A percentile compares a stretch with the other conserved stretches of the same genome.
Evolutionary conservation across 2,329 filamentous ascomycete species (phyloP).

Genomic region (Aspergillus novofumigatus): DNA sequence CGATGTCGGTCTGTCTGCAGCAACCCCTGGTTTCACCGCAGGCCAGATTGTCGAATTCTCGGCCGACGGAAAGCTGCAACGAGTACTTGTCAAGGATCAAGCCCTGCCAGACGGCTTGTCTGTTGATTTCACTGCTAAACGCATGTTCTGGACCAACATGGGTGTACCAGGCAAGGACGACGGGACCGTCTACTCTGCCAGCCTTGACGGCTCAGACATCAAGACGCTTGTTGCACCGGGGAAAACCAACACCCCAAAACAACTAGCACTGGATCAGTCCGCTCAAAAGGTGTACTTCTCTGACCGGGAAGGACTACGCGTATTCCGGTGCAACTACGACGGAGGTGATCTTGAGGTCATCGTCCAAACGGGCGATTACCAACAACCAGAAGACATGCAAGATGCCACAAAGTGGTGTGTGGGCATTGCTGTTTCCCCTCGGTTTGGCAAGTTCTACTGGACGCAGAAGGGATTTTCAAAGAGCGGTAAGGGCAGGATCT

Average conservation of each 20-base stretch:
- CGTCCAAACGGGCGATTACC: slow-evolving; percentile 33
- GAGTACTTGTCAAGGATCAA: slow-evolving; percentile 12
- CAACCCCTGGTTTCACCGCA: slow-evolving; percentile 6
- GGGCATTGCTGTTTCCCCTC: slow-evolving; percentile 48
- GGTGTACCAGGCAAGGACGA: slow-evolving; percentile 38
- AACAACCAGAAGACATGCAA: slow-evolving; percentile 22
- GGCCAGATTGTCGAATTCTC: slow-evolving; percentile 19
- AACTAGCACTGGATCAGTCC: slow-evolving; percentile 28
- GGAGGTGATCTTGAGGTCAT: slow-evolving; percentile 35
- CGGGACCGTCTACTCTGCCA: slow-evolving; percentile 43
- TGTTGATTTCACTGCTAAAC: slow-evolving; percentile 27
- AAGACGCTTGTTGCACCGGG: slow-evolving; percentile 43
- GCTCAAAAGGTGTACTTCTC: slow-evolving; percentile 37
- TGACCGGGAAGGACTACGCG: slow-evolving; percentile 43
- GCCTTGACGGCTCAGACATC: slow-evolving; percentile 49
- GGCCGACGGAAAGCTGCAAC: slow-evolving; percentile 14
- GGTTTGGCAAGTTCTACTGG: slow-evolving; percentile 52
- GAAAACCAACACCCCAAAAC: slow-evolving; percentile 48
- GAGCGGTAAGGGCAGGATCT: slow-evolving; percentile 49
- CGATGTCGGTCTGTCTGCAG: slow-evolving; percentile 21
- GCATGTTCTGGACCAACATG: slow-evolving; percentile 52
- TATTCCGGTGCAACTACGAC: slow-evolving; percentile 34
- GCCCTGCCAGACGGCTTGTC: slow-evolving; percentile 45
- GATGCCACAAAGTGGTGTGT: slow-evolving; percentile 50
- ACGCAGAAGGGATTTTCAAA: slow-evolving; percentile 57